A percentile compares a stretch with the other conserved stretches of the same genome.
Conservation (phyloP, 2,329 filamentous ascomycete genomes). For the Diaporthe sp. region DNA sequence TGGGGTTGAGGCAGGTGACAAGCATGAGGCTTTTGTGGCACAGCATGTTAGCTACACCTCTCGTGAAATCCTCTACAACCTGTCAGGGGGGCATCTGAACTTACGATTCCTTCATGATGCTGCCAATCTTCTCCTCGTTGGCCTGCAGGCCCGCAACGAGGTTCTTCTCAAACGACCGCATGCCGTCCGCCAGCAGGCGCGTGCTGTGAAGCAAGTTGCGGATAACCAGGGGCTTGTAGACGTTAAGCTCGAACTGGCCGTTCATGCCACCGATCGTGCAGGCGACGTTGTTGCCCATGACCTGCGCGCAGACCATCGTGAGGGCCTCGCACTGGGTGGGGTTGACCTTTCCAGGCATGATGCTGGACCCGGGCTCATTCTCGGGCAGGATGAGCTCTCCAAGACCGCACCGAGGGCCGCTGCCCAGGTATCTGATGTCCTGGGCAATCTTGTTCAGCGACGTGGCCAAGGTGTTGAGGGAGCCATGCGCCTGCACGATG, state of each 20-base stretch:
- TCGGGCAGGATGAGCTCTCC: conserved; percentile 94
- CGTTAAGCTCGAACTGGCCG: conserved; percentile 98
- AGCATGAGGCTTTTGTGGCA: conserved; percentile 85
- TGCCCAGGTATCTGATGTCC: conserved; percentile 97
- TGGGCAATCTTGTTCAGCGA: conserved; percentile 99
- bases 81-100: conserved; percentile 48
- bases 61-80: not conserved
- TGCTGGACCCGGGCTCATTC: conserved; percentile 97
- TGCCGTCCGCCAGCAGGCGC: conserved; percentile 89
- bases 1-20: conserved; percentile 96
- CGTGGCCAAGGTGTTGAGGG: conserved; percentile 90
- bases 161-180: conserved; percentile 96
- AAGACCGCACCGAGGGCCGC: conserved; percentile 93
- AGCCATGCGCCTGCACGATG: conserved; percentile 92
- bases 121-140: conserved; percentile 92
- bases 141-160: conserved; percentile 89
- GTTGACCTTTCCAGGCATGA: conserved; percentile 99
- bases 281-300: conserved; percentile 97
- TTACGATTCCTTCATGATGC: conserved; percentile 95
- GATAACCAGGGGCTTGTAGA: conserved; percentile 98
- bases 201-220: conserved; percentile 94
- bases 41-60: conserved; percentile 41
- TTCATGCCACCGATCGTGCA: conserved; percentile 96
- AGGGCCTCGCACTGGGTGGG: conserved; percentile 97
- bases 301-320: conserved; percentile 97